phyloP scores from a whole-genome alignment of 768 basidiomycete species.

The Grammothele lineata region DNA sequence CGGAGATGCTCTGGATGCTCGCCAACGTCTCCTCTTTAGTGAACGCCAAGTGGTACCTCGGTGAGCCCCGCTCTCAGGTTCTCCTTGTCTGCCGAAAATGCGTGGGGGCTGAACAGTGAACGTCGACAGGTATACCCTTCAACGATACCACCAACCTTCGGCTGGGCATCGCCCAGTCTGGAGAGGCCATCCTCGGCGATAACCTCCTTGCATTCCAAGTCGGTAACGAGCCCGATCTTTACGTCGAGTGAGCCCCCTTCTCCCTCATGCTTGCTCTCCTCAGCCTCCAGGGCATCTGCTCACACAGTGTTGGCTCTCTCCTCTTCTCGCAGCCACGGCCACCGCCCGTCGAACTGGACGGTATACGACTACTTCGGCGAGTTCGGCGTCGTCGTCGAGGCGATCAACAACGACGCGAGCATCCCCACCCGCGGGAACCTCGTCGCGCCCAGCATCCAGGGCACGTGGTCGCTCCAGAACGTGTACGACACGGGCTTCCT shows the following conservation, averaged over 20 bases:
- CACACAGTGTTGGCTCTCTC: no score
- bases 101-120: no score
- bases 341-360: slow-evolving; percentile 30
- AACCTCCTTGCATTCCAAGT: slow-evolving; percentile 62
- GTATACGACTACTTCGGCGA: slow-evolving; percentile 47
- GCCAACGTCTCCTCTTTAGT: slow-evolving; percentile 39
- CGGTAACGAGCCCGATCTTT: slow-evolving; percentile 80
- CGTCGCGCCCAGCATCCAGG: slow-evolving; percentile 24
- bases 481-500: slow-evolving; percentile 29
- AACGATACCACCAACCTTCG: slow-evolving; percentile 55
- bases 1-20: slow-evolving; percentile 47
- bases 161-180: slow-evolving; percentile 50
- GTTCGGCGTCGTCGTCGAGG: slow-evolving; percentile 43
- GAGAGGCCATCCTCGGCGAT: slow-evolving; percentile 60
- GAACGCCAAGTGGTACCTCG: slow-evolving; percentile 44
- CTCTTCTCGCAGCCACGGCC: slow-evolving; percentile 26
- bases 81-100: no score
- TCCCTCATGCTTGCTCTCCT: background rate
- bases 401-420: slow-evolving; percentile 30
- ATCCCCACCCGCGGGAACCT: slow-evolving; percentile 32
- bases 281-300: no score
- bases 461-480: slow-evolving; percentile 13
- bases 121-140: slow-evolving; percentile 51
- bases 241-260: slow-evolving; percentile 27
- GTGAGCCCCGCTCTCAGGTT: no score